These are phyloP conservation scores for Apiotrichum laibachii DNA, from an alignment of 1,284 basidiomycete genomes.

Conservation along the genomic window DNA sequence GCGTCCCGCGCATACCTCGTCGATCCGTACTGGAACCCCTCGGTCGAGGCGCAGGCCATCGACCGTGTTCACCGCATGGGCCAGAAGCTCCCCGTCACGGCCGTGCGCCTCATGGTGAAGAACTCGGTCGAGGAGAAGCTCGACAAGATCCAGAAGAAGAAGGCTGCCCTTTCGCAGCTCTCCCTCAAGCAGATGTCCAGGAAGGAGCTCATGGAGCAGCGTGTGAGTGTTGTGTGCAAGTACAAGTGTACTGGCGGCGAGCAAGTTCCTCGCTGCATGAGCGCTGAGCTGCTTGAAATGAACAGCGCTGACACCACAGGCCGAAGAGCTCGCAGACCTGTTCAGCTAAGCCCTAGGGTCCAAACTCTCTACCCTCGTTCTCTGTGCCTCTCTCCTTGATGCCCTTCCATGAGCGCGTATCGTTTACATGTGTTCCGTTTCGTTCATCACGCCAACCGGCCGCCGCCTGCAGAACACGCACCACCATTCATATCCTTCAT, in stretches of 20 bases:
- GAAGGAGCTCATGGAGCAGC: slow-evolving; percentile 74
- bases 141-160: slow-evolving; percentile 88
- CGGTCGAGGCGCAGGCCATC: slow-evolving; percentile 93
- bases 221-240: slow-evolving; percentile 54
- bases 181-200: slow-evolving; percentile 77
- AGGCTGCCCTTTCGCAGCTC: slow-evolving; percentile 87
- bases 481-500: no score
- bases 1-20: slow-evolving; percentile 88
- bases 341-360: slow-evolving; percentile 26
- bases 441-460: not conserved
- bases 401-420: not conserved
- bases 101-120: slow-evolving; percentile 87
- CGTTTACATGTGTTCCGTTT: not conserved
- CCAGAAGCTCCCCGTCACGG: slow-evolving; percentile 84
- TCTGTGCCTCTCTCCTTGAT: not conserved
- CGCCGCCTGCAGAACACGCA: no score
- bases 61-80: slow-evolving; percentile 93
- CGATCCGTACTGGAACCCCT: slow-evolving; percentile 90
- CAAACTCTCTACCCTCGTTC: not conserved
- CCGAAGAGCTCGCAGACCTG: slow-evolving; percentile 42
- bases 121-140: slow-evolving; percentile 87
- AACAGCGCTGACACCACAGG: slow-evolving; percentile 52
- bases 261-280: no score
- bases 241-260: slow-evolving; percentile 2
- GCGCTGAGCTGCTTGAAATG: no score